Evolutionary conservation across 2,329 filamentous ascomycete species (phyloP).

Genomic region (Pseudocercospora fijiensis): DNA sequence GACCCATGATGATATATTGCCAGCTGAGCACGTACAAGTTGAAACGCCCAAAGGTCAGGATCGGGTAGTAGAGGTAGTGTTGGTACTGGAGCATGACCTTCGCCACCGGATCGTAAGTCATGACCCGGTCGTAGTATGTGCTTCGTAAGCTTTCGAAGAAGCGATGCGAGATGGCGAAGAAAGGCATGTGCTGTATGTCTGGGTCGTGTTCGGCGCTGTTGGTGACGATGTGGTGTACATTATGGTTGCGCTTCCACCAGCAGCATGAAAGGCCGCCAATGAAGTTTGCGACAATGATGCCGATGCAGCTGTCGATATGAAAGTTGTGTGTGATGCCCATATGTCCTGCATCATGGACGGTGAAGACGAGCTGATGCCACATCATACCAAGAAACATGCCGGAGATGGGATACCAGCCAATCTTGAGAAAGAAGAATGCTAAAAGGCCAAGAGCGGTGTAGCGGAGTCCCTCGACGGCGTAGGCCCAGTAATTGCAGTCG

Average conservation of each 20-base stretch:
- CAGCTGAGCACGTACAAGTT: slow-evolving; percentile 69
- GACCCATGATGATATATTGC: slow-evolving; percentile 60
- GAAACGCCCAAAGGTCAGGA: slow-evolving; percentile 66
- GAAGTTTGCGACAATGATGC: slow-evolving; percentile 86
- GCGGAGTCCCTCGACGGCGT: slow-evolving; percentile 70
- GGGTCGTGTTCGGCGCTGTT: slow-evolving; percentile 95
- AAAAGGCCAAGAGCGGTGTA: slow-evolving; percentile 67
- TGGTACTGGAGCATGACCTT: slow-evolving; percentile 62
- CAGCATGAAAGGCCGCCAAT: slow-evolving; percentile 84
- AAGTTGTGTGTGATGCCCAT: slow-evolving; percentile 97
- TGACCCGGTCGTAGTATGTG: slow-evolving; percentile 65
- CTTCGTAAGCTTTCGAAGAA: slow-evolving; percentile 65
- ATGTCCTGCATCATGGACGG: slow-evolving; percentile 91
- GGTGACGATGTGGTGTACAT: slow-evolving; percentile 94
- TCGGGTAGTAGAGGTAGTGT: slow-evolving; percentile 66
- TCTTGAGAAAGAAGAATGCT: slow-evolving; percentile 53
- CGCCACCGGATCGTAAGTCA: slow-evolving; percentile 62
- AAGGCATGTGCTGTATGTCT: slow-evolving; percentile 75
- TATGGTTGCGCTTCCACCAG: slow-evolving; percentile 97
- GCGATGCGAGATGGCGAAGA: slow-evolving; percentile 65
- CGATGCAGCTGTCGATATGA: slow-evolving; percentile 76
- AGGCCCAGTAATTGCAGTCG: slow-evolving; percentile 78
- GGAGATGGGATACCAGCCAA: slow-evolving; percentile 55
- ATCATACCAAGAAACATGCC: slow-evolving; percentile 75
- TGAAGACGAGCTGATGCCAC: slow-evolving; percentile 95